A percentile compares a stretch with the other conserved stretches of the same genome.
Conservation (phyloP, 139 green algal species). For the Volvox africanus region DNA sequence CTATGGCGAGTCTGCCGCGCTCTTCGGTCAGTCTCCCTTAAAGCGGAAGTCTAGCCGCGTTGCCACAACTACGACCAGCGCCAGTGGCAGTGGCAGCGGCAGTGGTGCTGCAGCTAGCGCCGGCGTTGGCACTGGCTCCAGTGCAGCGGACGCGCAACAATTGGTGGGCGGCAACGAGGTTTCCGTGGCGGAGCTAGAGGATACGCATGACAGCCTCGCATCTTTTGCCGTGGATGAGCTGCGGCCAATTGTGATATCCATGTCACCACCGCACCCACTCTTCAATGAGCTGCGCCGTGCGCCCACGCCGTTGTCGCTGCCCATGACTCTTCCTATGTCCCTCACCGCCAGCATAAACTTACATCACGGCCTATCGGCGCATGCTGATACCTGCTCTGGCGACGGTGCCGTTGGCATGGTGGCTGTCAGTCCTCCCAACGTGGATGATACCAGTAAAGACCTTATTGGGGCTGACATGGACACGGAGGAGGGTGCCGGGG, state of each 20-base stretch:
- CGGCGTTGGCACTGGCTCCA: not conserved
- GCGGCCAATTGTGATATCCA: not conserved
- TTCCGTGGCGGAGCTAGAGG: not conserved
- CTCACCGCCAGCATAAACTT: not conserved
- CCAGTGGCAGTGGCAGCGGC: not conserved
- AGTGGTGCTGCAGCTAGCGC: not conserved
- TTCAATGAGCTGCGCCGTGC: constrained; percentile 4
- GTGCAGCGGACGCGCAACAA: not conserved
- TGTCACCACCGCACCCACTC: constrained; percentile 21
- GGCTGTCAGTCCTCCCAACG: no score
- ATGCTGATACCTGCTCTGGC: not conserved
- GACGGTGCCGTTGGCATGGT: no score
- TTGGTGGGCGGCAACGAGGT: not conserved
- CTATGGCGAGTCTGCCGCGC: constrained; percentile 30
- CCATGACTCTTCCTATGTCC: not conserved
- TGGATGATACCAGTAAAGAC: no score
- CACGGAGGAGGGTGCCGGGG: no score
- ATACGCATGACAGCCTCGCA: not conserved
- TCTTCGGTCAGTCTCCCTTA: not conserved
- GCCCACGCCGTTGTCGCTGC: not conserved
- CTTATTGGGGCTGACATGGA: no score
- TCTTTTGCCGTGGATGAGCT: not conserved
- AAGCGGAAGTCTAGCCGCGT: not conserved
- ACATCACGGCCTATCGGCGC: not conserved
- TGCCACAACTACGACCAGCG: not conserved